Conservation (phyloP, 768 basidiomycete genomes). For the Ephemerocybe angulata region DNA sequence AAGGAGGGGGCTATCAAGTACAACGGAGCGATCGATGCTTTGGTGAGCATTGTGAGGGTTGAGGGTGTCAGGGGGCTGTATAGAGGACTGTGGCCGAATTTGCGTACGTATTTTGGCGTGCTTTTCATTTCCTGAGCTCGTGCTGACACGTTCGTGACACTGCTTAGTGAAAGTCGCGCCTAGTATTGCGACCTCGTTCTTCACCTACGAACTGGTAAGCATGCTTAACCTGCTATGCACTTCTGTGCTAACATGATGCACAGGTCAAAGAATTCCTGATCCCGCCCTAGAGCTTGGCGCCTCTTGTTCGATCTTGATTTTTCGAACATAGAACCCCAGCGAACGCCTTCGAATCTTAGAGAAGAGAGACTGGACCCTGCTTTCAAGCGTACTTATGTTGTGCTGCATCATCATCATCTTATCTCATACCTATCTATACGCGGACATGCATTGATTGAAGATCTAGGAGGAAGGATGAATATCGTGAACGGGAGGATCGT, state of each 20-base stretch:
- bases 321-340: neutral
- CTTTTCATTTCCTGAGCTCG: constrained; percentile 6
- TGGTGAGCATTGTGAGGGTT: constrained; percentile 58
- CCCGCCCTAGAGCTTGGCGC: constrained; percentile 18
- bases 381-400: no score
- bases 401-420: no score
- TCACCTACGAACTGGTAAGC: constrained; percentile 68
- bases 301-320: neutral
- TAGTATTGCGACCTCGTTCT: constrained; percentile 83
- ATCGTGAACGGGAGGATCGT: no score
- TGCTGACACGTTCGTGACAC: constrained; percentile 1
- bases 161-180: constrained; percentile 82
- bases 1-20: constrained; percentile 61
- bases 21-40: constrained; percentile 76
- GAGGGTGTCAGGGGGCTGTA: constrained; percentile 82
- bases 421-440: no score
- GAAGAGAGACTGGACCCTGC: no score
- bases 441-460: no score
- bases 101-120: constrained; percentile 52
- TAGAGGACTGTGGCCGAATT: constrained; percentile 84
- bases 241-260: constrained; percentile 4
- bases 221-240: neutral
- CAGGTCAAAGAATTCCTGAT: constrained; percentile 34
- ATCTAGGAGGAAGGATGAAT: no score
- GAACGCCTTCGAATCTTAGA: no score